Conservation (phyloP, 2,329 filamentous ascomycete genomes). For the Exophiala sp. region DNA sequence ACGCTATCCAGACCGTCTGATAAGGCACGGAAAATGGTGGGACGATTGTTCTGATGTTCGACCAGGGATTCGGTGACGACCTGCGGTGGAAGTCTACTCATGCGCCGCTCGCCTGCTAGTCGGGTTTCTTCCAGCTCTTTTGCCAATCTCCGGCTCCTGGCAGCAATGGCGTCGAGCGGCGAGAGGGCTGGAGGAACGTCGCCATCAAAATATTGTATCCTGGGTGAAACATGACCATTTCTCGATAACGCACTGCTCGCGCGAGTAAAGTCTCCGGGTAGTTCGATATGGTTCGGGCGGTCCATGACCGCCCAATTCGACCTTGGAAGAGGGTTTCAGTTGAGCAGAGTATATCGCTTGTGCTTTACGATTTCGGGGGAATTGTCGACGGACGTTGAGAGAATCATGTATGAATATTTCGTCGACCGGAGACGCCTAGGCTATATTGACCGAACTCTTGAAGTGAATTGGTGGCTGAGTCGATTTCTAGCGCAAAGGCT, state of each 20-base stretch:
- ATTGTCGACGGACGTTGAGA: background rate
- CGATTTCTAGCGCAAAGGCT: background rate
- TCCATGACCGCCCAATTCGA: constrained; percentile 5
- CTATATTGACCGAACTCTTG: too few relatives aligned
- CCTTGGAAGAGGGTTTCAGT: background rate
- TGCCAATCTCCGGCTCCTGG: constrained; percentile 83
- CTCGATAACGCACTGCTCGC: constrained; percentile 34
- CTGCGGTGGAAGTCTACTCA: constrained; percentile 81
- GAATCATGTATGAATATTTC: background rate
- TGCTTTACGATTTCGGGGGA: background rate
- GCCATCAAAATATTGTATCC: constrained; percentile 68
- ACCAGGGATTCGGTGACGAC: constrained; percentile 78
- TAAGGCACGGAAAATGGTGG: constrained; percentile 75
- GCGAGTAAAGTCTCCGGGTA: constrained; percentile 38
- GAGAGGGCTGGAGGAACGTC: constrained; percentile 86
- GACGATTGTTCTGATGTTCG: constrained; percentile 58
- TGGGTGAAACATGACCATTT: constrained; percentile 65
- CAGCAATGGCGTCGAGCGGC: constrained; percentile 89
- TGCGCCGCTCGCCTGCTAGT: constrained; percentile 65
- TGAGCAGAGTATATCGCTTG: background rate
- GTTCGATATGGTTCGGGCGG: constrained; percentile 57
- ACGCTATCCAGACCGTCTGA: constrained; percentile 53
- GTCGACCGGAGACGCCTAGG: too few relatives aligned
- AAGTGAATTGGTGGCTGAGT: constrained; percentile 10
- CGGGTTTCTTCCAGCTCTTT: constrained; percentile 79